Base-by-base conservation (phyloP, 129 eudicot species). In the Dittrichia graveolens region DNA sequence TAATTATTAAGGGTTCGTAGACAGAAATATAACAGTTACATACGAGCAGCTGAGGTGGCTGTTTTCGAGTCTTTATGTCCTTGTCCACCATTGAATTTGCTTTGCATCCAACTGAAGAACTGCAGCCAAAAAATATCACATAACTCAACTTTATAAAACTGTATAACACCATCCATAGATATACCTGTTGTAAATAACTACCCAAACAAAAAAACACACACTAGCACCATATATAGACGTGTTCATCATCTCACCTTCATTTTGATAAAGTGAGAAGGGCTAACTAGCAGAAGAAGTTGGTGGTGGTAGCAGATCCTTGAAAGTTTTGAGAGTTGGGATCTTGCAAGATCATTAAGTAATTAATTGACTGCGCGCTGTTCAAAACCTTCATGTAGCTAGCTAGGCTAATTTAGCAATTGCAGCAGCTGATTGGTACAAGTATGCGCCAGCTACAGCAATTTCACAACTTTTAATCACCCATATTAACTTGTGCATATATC, bases 101-200 rank as follows among this genome's bases (percentile, higher is more conserved):
- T 87, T 39, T 92, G 95, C 90, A 93, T 79, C 98, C 98, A 93
- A 18, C 73, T 78, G 72, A 93, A 87, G 83, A 93, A 82, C 98
- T 93, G 87, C 86, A 89, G 47, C 50, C 70, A 79, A 38, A 47
- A 69, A 69, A 75, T 40, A 64, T 19, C 48, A 79, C 42, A 78
- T 49, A 11, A 41, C 6, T 10, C 50, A 64, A 15, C 50, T 63
- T 15, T 4, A 11, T 54, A 13, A 50, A 7, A 5, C 40, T 40
- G 48, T 62, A 40, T 13, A 62, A 62, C 47, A 39, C 34, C 67
- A 53, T n/a, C 37, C 7, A 64, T 38, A 12, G 31, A 69, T 47
- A n/a, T n/a, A n/a, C n/a, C 11, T 69, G 31, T 38, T 7, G 12
- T 57, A 67, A n/a, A 67, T 12, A 40, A 40, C 7, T 5, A 11